A percentile compares a stretch with the other conserved stretches of the same genome.
phyloP scores from a whole-genome alignment of 1,139 yeast species.

The Hanseniaspora sp. region DNA sequence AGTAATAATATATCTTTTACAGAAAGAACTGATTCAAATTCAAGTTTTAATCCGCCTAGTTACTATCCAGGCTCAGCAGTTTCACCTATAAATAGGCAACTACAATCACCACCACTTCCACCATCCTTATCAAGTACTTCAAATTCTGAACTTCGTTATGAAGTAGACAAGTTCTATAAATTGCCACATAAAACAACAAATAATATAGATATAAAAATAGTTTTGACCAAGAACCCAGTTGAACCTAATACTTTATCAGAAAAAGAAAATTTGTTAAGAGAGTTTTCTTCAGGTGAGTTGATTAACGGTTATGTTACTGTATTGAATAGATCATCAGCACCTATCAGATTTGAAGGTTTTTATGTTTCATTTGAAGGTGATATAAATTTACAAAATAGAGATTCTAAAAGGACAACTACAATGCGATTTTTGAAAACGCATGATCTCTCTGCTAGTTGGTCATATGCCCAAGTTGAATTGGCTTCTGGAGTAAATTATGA shows the following conservation, averaged over 20 bases:
- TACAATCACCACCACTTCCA: background rate
- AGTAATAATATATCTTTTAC: background rate
- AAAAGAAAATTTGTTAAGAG: slow-evolving; percentile 34
- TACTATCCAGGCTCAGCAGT: background rate
- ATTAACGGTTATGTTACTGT: slow-evolving; percentile 45
- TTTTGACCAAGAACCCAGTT: slow-evolving; percentile 32
- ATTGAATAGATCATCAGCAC: slow-evolving; percentile 34
- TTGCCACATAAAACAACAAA: slow-evolving; percentile 29
- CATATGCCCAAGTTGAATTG: slow-evolving; percentile 32
- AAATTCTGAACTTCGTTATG: background rate
- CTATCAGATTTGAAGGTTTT: slow-evolving; percentile 46
- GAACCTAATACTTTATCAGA: slow-evolving; percentile 25
- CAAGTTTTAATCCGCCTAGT: slow-evolving; percentile 1
- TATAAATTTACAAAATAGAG: slow-evolving; percentile 28
- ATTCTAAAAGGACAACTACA: slow-evolving; percentile 26
- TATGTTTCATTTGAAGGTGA: slow-evolving; percentile 49
- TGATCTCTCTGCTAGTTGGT: slow-evolving; percentile 37
- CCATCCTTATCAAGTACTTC: slow-evolving; percentile 10
- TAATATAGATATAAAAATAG: slow-evolving; percentile 28
- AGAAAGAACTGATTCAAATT: background rate
- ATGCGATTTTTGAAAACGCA: slow-evolving; percentile 35
- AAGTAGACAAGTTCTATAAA: slow-evolving; percentile 30
- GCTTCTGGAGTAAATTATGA: slow-evolving; percentile 42
- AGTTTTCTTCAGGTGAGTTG: slow-evolving; percentile 45
- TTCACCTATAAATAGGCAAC: slow-evolving; percentile 15